phyloP scores from a whole-genome alignment of 345 rosid genomes.

The Lumnitzera racemosa region DNA sequence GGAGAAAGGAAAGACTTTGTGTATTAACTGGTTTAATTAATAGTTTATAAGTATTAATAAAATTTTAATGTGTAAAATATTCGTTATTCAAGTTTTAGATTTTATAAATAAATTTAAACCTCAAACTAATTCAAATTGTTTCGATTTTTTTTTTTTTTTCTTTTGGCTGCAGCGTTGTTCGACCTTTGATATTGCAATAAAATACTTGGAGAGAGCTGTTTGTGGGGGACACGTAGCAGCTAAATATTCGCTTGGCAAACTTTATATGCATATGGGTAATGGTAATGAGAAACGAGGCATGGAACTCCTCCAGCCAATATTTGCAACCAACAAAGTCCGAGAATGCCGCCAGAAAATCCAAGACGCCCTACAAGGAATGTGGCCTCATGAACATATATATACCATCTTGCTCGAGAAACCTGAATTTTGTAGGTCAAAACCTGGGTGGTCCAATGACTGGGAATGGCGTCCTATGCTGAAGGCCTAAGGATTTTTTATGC shows the following conservation, averaged over 20 bases:
- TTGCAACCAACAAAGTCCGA: not conserved
- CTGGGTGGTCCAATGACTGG: slow-evolving; percentile 6
- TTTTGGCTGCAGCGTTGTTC: slow-evolving; percentile 3
- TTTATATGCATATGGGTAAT: not conserved
- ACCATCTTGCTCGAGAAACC: not conserved
- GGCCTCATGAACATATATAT: not conserved
- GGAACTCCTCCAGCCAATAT: not conserved
- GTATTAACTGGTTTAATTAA: no score
- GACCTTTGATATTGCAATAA: slow-evolving; percentile 1
- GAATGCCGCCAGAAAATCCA: slow-evolving; percentile 4
- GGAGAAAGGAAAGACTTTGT: no score
- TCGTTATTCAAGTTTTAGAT: no score
- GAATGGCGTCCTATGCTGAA: not conserved
- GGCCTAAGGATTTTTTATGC: no score
- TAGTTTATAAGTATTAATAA: no score
- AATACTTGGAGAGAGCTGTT: slow-evolving; percentile 5
- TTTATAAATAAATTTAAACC: no score
- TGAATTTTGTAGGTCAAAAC: not conserved
- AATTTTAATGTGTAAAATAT: no score
- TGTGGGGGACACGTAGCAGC: slow-evolving; percentile 9
- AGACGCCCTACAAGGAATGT: not conserved
- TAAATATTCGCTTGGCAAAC: slow-evolving; percentile 9
- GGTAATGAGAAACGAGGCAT: not conserved
- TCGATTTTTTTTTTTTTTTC: no score
- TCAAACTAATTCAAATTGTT: no score